Percentiles rank a stretch among this genome's conserved stretches.
phyloP scores from a whole-genome alignment of 2,329 filamentous ascomycete genomes.

The Ampelomyces quisqualis region DNA sequence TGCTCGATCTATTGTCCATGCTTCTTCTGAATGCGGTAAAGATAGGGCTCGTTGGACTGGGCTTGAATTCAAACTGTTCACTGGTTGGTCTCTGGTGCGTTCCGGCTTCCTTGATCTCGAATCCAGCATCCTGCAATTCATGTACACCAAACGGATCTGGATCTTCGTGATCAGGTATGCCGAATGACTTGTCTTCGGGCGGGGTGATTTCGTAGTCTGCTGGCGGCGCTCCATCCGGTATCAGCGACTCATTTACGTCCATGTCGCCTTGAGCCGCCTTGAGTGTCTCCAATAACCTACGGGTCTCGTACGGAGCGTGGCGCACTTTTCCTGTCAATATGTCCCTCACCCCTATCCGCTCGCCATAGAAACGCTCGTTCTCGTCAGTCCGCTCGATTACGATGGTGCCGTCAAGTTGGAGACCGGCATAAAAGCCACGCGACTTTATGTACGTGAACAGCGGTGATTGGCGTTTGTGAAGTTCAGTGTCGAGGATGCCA shows the following conservation, averaged over 20 bases:
- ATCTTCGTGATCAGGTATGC: conserved; percentile 75
- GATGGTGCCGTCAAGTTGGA: conserved; percentile 84
- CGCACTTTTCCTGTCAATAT: conserved; percentile 63
- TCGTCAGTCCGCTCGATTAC: conserved; percentile 84
- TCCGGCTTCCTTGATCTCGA: conserved; percentile 90
- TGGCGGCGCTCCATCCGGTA: conserved; percentile 72
- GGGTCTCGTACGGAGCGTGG: conserved; percentile 57
- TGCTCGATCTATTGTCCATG: conserved; percentile 69
- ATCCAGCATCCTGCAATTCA: conserved; percentile 83
- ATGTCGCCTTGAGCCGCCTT: conserved; percentile 82
- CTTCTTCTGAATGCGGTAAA: conserved; percentile 66
- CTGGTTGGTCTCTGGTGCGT: conserved; percentile 70
- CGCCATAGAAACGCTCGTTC: conserved; percentile 81
- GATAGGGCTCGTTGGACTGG: conserved; percentile 72
- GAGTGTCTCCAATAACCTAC: conserved; percentile 74
- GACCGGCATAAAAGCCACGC: conserved; percentile 81
- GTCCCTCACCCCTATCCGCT: conserved; percentile 61
- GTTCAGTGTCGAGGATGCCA: conserved; percentile 67
- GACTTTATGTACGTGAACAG: conserved; percentile 88
- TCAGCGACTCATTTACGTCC: conserved; percentile 67
- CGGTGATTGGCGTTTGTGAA: conserved; percentile 68
- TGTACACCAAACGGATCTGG: conserved; percentile 90
- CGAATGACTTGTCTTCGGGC: conserved; percentile 61
- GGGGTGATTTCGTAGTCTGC: conserved; percentile 65
- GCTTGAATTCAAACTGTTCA: conserved; percentile 80